Percentiles rank a stretch among this genome's conserved stretches.
These are phyloP conservation scores for Clonostachys rhizophaga DNA, from an alignment of 2,329 filamentous ascomycete species.

Conservation along the genomic window DNA sequence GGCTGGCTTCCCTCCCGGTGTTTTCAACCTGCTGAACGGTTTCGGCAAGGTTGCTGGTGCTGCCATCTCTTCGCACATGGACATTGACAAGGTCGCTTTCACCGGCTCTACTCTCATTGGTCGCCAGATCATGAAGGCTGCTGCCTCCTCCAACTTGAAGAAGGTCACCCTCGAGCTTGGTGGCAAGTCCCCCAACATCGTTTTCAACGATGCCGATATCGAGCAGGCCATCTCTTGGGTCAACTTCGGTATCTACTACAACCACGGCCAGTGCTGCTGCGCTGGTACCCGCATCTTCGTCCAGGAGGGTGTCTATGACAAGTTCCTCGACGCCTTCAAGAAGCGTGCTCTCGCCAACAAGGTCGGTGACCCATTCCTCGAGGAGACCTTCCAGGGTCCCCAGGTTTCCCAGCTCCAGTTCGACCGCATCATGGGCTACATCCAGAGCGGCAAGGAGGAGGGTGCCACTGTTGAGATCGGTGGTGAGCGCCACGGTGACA, in stretches of 20 bases:
- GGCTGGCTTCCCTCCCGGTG: constrained; percentile 70
- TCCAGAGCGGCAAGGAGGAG: constrained; percentile 56
- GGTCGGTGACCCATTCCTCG: constrained; percentile 73
- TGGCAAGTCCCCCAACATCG: constrained; percentile 72
- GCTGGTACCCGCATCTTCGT: constrained; percentile 77
- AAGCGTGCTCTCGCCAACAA: constrained; percentile 64
- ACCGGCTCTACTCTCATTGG: constrained; percentile 69
- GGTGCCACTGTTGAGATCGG: constrained; percentile 52
- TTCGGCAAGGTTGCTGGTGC: constrained; percentile 73
- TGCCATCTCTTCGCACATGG: constrained; percentile 67
- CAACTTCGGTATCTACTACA: constrained; percentile 60
- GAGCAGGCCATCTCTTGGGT: constrained; percentile 70
- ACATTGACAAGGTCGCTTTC: constrained; percentile 74
- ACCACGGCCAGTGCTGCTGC: constrained; percentile 59
- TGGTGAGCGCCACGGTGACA: constrained; percentile 49
- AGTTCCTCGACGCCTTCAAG: constrained; percentile 75
- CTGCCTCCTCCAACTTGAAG: constrained; percentile 68
- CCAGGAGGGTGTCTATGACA: constrained; percentile 77
- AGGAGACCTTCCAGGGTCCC: constrained; percentile 76
- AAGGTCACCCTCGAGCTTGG: constrained; percentile 74
- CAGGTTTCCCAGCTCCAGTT: constrained; percentile 78
- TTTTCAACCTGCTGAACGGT: constrained; percentile 69
- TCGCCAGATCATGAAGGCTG: constrained; percentile 70
- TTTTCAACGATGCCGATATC: constrained; percentile 70
- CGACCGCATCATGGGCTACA: constrained; percentile 76